A percentile compares a stretch with the other conserved stretches of the same genome.
Evolutionary conservation across 768 basidiomycete species (phyloP).

Genomic region (Megacollybia marginata): DNA sequence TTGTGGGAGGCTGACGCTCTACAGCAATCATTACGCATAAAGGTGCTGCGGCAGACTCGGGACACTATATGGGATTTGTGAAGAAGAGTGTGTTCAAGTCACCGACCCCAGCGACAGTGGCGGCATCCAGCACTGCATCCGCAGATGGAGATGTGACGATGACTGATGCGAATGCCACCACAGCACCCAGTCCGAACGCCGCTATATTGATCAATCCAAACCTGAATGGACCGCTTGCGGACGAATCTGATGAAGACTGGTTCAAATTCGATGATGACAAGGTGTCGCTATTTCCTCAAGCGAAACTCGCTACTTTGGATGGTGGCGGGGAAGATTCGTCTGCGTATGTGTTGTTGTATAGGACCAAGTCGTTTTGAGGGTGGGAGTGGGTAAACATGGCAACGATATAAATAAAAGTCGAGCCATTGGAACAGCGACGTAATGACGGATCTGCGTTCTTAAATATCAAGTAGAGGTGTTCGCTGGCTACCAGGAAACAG

Average conservation of each 20-base stretch:
- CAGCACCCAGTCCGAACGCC: constrained; percentile 11
- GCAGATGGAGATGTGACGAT: constrained; percentile 6
- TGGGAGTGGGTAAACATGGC: neutral
- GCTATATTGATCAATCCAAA: constrained; percentile 18
- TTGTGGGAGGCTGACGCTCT: neutral
- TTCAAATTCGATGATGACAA: constrained; percentile 97
- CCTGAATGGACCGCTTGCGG: constrained; percentile 7
- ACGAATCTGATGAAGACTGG: constrained; percentile 79
- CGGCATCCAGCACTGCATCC: neutral
- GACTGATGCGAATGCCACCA: constrained; percentile 8
- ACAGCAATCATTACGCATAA: constrained; percentile 95
- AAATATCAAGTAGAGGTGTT: too few species aligned
- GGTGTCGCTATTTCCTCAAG: constrained; percentile 77
- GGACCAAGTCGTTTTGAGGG: constrained; percentile 34
- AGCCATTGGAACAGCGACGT: too few species aligned
- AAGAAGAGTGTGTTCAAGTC: constrained; percentile 62
- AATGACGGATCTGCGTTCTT: neutral
- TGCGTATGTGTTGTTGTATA: constrained; percentile 87
- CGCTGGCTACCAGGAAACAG: neutral
- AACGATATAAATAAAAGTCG: too few species aligned
- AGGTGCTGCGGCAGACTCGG: constrained; percentile 88
- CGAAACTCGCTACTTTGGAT: constrained; percentile 78
- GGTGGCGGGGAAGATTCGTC: constrained; percentile 88
- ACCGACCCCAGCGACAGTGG: constrained; percentile 3
- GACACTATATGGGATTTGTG: constrained; percentile 92